A percentile compares a stretch with the other conserved stretches of the same genome.
These are phyloP conservation scores for Clarkia xantiana DNA, from an alignment of 345 rosid genomes.

Conservation along the genomic window DNA sequence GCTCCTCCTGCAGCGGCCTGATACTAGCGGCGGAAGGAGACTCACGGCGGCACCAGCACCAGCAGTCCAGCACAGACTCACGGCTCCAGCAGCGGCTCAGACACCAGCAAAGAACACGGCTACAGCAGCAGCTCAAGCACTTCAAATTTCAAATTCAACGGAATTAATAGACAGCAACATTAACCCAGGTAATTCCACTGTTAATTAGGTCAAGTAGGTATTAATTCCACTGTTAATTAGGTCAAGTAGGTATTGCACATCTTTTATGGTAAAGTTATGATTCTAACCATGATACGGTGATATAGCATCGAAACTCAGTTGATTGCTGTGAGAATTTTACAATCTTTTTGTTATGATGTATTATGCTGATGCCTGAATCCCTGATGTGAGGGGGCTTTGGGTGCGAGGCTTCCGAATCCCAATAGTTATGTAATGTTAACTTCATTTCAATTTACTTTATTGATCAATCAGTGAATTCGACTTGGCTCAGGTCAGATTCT, in stretches of 20 bases:
- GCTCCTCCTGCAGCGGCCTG: too few species aligned
- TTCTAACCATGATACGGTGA: slow-evolving; percentile 19
- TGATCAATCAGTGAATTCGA: slow-evolving; percentile 50
- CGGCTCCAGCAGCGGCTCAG: too few species aligned
- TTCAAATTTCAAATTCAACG: too few species aligned
- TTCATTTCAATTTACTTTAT: slow-evolving; percentile 45
- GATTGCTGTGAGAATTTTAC: slow-evolving; percentile 24
- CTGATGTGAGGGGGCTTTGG: slow-evolving; percentile 53
- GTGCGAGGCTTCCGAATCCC: slow-evolving; percentile 60
- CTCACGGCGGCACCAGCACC: too few species aligned
- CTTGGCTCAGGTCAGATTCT: slow-evolving; percentile 98
- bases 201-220: too few species aligned
- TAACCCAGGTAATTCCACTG: too few species aligned
- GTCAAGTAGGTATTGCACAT: slow-evolving; percentile 31
- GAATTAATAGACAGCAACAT: too few species aligned
- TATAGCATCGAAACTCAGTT: slow-evolving; percentile 20
- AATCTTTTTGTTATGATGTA: slow-evolving; percentile 20
- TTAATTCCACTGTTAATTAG: too few species aligned
- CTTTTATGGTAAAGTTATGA: slow-evolving; percentile 21
- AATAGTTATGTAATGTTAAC: slow-evolving; percentile 49
- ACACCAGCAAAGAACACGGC: too few species aligned
- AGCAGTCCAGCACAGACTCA: too few species aligned
- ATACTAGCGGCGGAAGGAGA: too few species aligned
- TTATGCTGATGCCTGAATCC: slow-evolving; percentile 27
- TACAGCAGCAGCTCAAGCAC: too few species aligned